These are phyloP conservation scores for Colletotrichum euphorbiae DNA, from an alignment of 2,329 filamentous ascomycete genomes.

Conservation along the genomic window DNA sequence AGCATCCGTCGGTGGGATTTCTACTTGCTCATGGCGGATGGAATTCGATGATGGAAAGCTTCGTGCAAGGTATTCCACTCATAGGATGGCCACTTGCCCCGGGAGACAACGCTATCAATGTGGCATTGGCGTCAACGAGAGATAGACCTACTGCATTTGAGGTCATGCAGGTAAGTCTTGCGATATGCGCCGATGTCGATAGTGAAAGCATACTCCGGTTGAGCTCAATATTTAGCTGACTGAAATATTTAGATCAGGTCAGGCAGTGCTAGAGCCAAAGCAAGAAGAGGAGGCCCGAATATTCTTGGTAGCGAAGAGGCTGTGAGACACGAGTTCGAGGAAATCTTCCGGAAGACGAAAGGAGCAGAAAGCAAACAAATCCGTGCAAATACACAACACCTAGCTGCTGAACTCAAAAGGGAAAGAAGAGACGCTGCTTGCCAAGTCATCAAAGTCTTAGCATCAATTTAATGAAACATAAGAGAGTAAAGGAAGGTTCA, in stretches of 20 bases:
- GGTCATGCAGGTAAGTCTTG: constrained; percentile 10
- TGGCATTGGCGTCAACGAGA: not conserved
- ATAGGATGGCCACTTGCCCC: constrained; percentile 1
- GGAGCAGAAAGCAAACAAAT: constrained; percentile 2
- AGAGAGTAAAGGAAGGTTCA: not conserved
- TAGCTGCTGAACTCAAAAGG: not conserved
- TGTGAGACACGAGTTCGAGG: constrained; percentile 3
- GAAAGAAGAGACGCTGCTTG: not conserved
- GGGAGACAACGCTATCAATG: not conserved
- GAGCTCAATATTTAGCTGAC: not conserved
- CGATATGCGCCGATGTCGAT: not conserved
- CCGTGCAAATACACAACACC: constrained; percentile 3
- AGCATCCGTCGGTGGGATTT: not conserved
- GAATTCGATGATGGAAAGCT: constrained; percentile 10
- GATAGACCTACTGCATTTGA: constrained; percentile 6
- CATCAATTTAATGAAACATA: not conserved
- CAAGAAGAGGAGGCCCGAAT: constrained; percentile 9
- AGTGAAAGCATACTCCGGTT: not conserved
- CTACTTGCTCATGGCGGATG: constrained; percentile 3
- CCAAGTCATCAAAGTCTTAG: not conserved
- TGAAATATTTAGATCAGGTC: not conserved
- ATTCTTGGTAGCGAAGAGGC: constrained; percentile 1
- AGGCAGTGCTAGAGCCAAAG: constrained; percentile 9
- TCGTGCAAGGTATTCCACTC: not conserved
- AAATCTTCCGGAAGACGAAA: constrained; percentile 7